phyloP scores from a whole-genome alignment of 495 filamentous ascomycete genomes.

The Podospora pseudocomata region DNA sequence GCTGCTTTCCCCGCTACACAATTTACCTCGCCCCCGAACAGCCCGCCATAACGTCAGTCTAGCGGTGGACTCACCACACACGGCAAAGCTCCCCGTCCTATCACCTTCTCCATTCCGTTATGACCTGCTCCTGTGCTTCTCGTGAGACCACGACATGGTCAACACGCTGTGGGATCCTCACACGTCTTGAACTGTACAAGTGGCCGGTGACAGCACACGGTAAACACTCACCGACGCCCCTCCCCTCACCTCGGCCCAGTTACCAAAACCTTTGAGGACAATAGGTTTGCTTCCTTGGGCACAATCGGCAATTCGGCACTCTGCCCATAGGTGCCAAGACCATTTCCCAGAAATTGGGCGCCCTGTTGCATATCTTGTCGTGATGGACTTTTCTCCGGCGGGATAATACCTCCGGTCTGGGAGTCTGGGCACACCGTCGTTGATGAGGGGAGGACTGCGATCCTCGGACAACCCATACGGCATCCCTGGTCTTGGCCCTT shows the following conservation, averaged over 20 bases:
- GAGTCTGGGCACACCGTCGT: background rate
- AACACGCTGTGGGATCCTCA: background rate
- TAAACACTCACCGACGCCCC: background rate
- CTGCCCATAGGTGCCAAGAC: background rate
- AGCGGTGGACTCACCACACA: conserved; percentile 1
- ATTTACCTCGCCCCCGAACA: background rate
- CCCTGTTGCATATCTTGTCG: background rate
- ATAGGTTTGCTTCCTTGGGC: background rate
- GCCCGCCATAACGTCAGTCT: conserved; percentile 4
- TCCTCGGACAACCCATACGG: background rate
- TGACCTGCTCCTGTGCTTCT: background rate
- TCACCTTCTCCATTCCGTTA: background rate
- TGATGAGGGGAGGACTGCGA: background rate
- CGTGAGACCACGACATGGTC: background rate
- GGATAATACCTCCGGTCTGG: background rate
- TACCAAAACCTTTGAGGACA: no score
- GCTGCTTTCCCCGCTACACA: conserved; percentile 2
- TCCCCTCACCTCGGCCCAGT: no score
- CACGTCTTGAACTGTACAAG: background rate
- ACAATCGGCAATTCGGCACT: background rate
- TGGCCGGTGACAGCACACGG: background rate
- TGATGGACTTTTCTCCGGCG: background rate
- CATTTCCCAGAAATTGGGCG: background rate
- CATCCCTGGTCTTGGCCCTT: background rate
- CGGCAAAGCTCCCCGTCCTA: background rate